These are phyloP conservation scores for Cerioporus squamosus DNA, from an alignment of 1,284 basidiomycete species.

Conservation along the genomic window DNA sequence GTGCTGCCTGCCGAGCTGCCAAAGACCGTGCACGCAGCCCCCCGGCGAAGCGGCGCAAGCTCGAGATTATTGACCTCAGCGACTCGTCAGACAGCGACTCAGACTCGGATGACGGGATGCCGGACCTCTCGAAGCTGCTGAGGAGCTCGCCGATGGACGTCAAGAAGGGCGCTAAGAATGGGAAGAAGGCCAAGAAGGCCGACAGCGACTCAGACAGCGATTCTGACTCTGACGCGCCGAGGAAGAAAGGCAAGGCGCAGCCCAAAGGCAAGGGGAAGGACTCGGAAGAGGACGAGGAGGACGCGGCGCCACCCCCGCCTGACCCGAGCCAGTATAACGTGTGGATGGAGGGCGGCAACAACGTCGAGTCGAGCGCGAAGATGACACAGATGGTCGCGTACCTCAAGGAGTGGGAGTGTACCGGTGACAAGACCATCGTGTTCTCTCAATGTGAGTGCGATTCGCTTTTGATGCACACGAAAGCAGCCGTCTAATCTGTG, in stretches of 20 bases:
- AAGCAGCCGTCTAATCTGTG: not conserved
- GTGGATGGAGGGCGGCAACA: conserved; percentile 58
- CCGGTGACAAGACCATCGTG: conserved; percentile 69
- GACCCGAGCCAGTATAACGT: conserved; percentile 49
- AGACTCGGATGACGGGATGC: conserved; percentile 47
- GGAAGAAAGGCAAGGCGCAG: not conserved
- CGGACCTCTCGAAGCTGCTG: conserved; percentile 42
- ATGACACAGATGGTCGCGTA: conserved; percentile 60
- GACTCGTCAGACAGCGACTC: conserved; percentile 25
- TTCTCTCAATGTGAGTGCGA: conserved; percentile 66
- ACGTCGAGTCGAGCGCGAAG: conserved; percentile 69
- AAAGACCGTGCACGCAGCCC: conserved; percentile 10
- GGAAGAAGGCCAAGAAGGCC: not conserved
- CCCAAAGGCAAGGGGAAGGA: conserved; percentile 1
- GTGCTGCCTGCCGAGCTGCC: conserved; percentile 27
- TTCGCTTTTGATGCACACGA: not conserved
- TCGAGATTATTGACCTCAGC: conserved; percentile 31
- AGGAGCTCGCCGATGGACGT: conserved; percentile 14
- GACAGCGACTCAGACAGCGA: conserved; percentile 1
- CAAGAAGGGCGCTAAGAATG: not conserved
- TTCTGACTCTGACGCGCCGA: conserved; percentile 1
- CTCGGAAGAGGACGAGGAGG: not conserved
- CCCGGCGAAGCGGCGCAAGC: conserved; percentile 9
- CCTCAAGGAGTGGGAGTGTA: conserved; percentile 61
- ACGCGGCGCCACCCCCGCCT: conserved; percentile 24